Evolutionary conservation across 768 basidiomycete genomes (phyloP), one percentile per base, ranked within the genome.

Genomic region (Lentinus tigrinus): DNA sequence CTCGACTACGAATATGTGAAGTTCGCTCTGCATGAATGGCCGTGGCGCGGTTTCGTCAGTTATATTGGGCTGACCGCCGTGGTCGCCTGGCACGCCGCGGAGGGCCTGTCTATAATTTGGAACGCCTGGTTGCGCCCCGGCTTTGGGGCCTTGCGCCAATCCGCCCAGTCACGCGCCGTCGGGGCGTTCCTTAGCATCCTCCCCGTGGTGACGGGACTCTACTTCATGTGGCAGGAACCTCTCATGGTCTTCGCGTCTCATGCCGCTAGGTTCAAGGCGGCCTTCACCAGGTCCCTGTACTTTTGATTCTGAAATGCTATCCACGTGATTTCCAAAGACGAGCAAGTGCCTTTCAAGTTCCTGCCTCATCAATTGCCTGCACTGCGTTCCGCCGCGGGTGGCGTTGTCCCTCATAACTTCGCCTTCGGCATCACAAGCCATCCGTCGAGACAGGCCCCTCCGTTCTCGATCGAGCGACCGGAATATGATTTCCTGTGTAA

Each of bases 1-100:
- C 79, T 95, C 37, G 87, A 91, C 71, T 94, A 81, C 68, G 88
- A 93, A 61, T 93, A 87, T 69, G 89, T 94, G 56, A 93, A 93
- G 68, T 78, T 81, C 5, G 89, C 83, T 3, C 70, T 93, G 38
- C 75, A 77, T 16, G 72, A 57, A 17, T 91, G 85, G 81, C 89
- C 90, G 0, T 71, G 74, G 67, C 75, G 81, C 38, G 87, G 81
- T 65, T 85, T 80, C 80, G 54, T 82, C 3, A 69, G 87, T 43
- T 93, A 95, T 64, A 69, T 76, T 1, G 85, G 81, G 0, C 78
- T 95, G 10, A 79, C 89, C 0, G 72, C 73, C 1, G 76, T 80
- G 23, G 80, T 82, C 0, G 74, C 78, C 0, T 65, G 87, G 47
- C 93, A 95, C 67, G 75, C 80, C 3, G 77, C 77, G 3, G 86